Evolutionary conservation across 75 land plant species (phyloP), one percentile per base, ranked within the genome.

Genomic region (Pinus albicaulis): DNA sequence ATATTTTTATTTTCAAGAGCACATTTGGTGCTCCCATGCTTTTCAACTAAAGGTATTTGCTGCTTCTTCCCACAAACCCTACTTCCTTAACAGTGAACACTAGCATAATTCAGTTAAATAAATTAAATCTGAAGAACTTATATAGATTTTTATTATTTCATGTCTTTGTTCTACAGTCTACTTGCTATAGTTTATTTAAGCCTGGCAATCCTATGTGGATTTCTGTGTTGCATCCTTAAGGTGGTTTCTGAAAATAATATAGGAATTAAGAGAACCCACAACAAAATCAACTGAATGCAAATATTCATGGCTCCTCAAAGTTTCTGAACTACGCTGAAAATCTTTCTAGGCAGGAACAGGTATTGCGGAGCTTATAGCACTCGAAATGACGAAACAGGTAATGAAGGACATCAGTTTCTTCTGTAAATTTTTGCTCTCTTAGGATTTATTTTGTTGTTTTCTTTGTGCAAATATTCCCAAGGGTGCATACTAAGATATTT

Each of bases 311-410:
- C 38, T 38, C 48, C 22, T 17, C 48, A 68, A 68, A 20, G 71
- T 38, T 48, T 68, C 71, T 68, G 48, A 68, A 68, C 71, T n/a
- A 10, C 41, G 10, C 13, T 8, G 13, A 3, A 68, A 68, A 7
- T 68, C 7, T 68, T 41, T 68, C n/a, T 82, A 92, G 95, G 96
- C 96, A 72, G 95, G 91, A 25, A 92, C 94, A 65, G 95, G 94
- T 57, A 92, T 92, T 76, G 95, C 94, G 34, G 95, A 92, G 71
- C 91, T 92, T 23, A 91, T 92, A 48, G 95, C 95, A n/a, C 79
- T 89, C 56, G 91, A 92, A 81, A 86, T 91, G 74, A 80, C 94
- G 25, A 91, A 86, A 74, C 85, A 88, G 88, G 94, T 80, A 79
- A 48, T 10, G 53, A 48, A 48, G 53, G 53, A 10, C 11, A 10